A percentile compares a stretch with the other conserved stretches of the same genome.
Evolutionary conservation across 306 rosid genomes (phyloP).

Genomic region (Lathyrus aphaca): DNA sequence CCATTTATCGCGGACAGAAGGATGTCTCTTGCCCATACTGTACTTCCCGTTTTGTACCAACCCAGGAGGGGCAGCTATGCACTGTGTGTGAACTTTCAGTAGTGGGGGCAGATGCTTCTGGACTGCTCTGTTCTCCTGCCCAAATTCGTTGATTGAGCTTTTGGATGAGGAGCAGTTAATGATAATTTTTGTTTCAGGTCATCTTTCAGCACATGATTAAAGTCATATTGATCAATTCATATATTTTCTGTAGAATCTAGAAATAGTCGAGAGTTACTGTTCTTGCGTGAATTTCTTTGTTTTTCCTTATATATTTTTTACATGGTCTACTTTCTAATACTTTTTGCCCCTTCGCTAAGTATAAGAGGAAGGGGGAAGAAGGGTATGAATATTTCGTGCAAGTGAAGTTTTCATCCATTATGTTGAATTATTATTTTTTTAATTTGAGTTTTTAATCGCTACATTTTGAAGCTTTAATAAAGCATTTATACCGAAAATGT

Average conservation of each 20-base stretch:
- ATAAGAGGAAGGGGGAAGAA: conserved; percentile 37
- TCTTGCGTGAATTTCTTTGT: conserved; percentile 37
- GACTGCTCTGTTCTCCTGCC: conserved; percentile 81
- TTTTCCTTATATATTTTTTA: conserved; percentile 5
- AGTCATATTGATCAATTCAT: conserved; percentile 37
- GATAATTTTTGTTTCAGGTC: conserved; percentile 44
- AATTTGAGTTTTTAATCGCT: conserved; percentile 40
- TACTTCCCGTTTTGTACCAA: conserved; percentile 82
- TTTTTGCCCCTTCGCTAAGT: conserved; percentile 34
- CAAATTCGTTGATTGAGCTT: conserved; percentile 71
- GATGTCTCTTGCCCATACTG: conserved; percentile 87
- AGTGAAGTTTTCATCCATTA: conserved; percentile 42
- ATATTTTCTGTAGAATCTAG: conserved; percentile 48
- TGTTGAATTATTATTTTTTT: conserved; percentile 36
- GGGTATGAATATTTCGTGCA: conserved; percentile 37
- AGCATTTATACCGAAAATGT: conserved; percentile 13
- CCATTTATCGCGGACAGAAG: conserved; percentile 89
- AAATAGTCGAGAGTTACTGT: conserved; percentile 37
- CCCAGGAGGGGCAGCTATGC: conserved; percentile 79
- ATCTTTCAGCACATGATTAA: conserved; percentile 42
- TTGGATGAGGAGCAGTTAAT: conserved; percentile 40
- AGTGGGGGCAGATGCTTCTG: conserved; percentile 90
- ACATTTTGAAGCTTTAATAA: conserved; percentile 48
- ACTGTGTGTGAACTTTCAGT: conserved; percentile 84
- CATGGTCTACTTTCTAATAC: conserved; percentile 35